Base-by-base conservation (phyloP, 2,329 filamentous ascomycete species). In the Coniochaeta prunicola region DNA sequence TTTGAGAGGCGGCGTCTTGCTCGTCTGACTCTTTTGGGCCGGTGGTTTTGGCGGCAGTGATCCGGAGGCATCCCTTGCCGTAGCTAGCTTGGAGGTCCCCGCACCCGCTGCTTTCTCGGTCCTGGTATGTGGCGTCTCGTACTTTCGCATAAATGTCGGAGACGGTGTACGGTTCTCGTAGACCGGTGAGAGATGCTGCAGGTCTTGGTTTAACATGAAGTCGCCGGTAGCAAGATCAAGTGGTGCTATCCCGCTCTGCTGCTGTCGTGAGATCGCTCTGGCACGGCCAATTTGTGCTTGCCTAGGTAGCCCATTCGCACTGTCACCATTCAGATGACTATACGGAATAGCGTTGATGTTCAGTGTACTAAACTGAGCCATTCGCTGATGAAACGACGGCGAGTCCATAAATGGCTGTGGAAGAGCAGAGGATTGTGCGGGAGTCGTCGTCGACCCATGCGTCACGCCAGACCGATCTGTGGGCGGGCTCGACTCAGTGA, bases 81-180 rank as follows among this genome's bases (percentile, higher is more conserved):
- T 21, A 21, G 58, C 58, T 8, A n/a, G 33, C 38, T 58, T 61
- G 10, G 59, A 56, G 42, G 60, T 57, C 7, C 61, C 60, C 0
- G 53, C 30, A 24, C 57, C 45, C 4, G 53, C 60, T 28, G 48
- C 59, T 53, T 26, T 60, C 21, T 60, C 59, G 45, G 40, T 31
- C 45, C 65, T 68, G 19, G 65, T 60, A 17, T 28, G 45, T 13
- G 71, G 66, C 2, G 71, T 63, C 30, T 85, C 83, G 56, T 79
- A 74, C 54, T 80, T 85, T 58, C 86, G 79, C 58, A 76, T 74
- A 13, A 80, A 76, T 3, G 80, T 88, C 1, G 89, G 88, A 1
- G 89, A 90, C 2, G 88, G 87, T 0, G 86, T 88, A n/a, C 82
- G 80, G 6, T 83, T 81, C 73, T 92, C 89, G 58, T 88, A 88